phyloP scores from a whole-genome alignment of 2,329 filamentous ascomycete genomes.

The Colletotrichum zoysiae region DNA sequence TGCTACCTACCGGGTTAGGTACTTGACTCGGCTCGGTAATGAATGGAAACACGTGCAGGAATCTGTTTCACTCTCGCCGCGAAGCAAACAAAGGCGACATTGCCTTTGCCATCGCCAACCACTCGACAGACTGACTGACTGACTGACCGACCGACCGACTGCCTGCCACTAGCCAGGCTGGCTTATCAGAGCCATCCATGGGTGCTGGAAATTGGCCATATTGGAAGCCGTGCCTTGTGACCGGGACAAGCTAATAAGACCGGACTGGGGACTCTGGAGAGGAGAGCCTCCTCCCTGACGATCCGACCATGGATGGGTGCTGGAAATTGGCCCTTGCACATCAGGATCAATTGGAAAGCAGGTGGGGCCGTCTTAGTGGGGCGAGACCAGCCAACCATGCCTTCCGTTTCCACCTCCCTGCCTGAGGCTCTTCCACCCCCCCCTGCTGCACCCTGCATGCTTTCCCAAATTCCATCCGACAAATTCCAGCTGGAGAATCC shows the following conservation, averaged over 20 bases:
- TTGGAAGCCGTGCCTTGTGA: background rate
- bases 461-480: background rate
- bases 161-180: too few species aligned
- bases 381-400: background rate
- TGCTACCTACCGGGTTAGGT: background rate
- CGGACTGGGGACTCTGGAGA: background rate
- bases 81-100: background rate
- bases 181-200: too few species aligned
- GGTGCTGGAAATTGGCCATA: background rate
- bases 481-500: background rate
- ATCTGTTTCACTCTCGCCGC: conserved; percentile 6
- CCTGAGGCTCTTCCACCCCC: background rate
- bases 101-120: background rate
- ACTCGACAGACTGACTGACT: background rate
- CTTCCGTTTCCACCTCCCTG: background rate
- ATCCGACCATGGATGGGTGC: conserved; percentile 14
- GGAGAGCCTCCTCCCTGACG: conserved; percentile 2
- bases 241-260: background rate
- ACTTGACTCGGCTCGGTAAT: background rate
- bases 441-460: background rate
- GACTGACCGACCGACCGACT: too few species aligned
- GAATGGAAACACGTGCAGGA: background rate
- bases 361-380: background rate
- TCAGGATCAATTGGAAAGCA: conserved; percentile 13
- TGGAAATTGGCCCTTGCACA: conserved; percentile 25